Conservation (phyloP, 495 filamentous ascomycete species). For the Immersiella caudata region DNA sequence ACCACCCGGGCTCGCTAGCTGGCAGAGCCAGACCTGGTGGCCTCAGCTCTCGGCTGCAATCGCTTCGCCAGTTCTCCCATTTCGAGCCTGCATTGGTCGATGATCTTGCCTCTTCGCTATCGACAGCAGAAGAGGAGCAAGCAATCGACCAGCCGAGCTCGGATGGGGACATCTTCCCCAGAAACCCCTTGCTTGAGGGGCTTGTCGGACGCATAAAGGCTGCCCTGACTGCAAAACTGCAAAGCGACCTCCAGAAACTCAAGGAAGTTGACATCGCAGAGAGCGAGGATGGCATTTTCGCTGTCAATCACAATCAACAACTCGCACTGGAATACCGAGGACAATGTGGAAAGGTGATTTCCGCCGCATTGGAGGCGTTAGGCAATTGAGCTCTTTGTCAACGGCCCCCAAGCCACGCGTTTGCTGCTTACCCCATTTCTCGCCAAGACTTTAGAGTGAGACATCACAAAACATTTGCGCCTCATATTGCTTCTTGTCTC, state of each 20-base stretch:
- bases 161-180: neutral
- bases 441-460: neutral
- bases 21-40: constrained; percentile 35
- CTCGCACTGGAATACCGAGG: constrained; percentile 45
- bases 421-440: neutral
- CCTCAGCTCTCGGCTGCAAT: constrained; percentile 21
- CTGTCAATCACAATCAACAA: constrained; percentile 42
- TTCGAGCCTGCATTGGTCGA: constrained; percentile 47
- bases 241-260: constrained; percentile 34
- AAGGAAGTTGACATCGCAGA: constrained; percentile 37
- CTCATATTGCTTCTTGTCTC: neutral
- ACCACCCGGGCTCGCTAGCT: constrained; percentile 40
- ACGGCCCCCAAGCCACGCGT: neutral
- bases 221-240: constrained; percentile 33
- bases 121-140: constrained; percentile 20
- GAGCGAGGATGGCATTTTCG: constrained; percentile 27
- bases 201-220: constrained; percentile 30
- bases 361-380: constrained; percentile 25
- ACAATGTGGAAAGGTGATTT: constrained; percentile 46
- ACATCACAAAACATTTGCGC: neutral
- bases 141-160: neutral
- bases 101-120: constrained; percentile 35
- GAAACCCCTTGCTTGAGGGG: constrained; percentile 9
- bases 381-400: neutral
- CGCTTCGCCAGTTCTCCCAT: constrained; percentile 41